phyloP scores from a whole-genome alignment of 148 eudicot species.

The Heliamphora exappendiculata region DNA sequence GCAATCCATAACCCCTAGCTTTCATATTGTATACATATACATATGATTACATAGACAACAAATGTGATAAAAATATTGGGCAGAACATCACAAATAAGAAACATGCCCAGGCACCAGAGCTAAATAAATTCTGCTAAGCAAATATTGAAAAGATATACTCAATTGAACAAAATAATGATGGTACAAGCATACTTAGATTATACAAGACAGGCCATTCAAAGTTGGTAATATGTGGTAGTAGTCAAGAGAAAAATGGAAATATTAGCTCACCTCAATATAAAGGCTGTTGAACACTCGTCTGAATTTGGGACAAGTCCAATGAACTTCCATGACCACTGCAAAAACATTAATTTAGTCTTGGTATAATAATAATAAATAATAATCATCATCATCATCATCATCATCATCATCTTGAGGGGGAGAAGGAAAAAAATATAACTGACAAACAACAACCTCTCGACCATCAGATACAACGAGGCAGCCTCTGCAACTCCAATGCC shows the following conservation, averaged over 20 bases:
- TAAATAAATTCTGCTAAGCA: not conserved
- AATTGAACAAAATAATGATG: not conserved
- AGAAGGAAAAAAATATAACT: not conserved
- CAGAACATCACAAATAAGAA: constrained; percentile 2
- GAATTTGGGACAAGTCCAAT: constrained; percentile 9
- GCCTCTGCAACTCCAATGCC: constrained; percentile 58
- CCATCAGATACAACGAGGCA: constrained; percentile 51
- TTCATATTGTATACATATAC: not conserved
- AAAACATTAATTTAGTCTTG: not conserved
- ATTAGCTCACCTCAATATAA: constrained; percentile 1
- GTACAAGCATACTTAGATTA: constrained; percentile 9
- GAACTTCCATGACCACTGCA: constrained; percentile 5
- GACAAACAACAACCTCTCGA: constrained; percentile 11
- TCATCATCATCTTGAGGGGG: too few relatives aligned
- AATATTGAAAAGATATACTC: not conserved
- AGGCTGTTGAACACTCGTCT: not conserved
- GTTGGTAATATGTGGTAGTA: not conserved
- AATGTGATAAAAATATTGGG: too few relatives aligned
- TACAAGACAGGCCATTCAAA: not conserved
- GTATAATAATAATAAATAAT: not conserved
- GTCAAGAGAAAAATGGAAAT: not conserved
- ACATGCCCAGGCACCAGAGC: not conserved
- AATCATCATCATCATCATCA: too few relatives aligned
- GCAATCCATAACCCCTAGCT: not conserved
- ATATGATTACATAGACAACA: not conserved